Percentiles rank a stretch among this genome's conserved stretches.
Evolutionary conservation across 2,329 filamentous ascomycete genomes (phyloP).

Genomic region (Trichothecium roseum): DNA sequence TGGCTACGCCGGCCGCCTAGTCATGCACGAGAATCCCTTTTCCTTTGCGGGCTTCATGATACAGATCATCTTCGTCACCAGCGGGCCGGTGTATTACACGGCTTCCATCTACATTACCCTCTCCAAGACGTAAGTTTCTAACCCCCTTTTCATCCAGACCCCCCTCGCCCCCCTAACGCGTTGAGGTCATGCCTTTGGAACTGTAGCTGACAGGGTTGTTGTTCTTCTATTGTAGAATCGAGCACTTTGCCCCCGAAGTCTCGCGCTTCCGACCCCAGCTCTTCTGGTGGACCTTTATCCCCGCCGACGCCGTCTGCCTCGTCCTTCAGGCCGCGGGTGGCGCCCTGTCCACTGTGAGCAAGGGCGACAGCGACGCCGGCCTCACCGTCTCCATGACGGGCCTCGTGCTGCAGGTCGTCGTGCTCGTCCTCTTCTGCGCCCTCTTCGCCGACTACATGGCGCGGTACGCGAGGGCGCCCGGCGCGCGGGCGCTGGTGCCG

Average conservation of each 20-base stretch:
- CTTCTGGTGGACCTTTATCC: conserved; percentile 37
- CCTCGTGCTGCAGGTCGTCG: conserved; percentile 46
- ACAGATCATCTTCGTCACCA: conserved; percentile 42
- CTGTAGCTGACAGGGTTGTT: no score
- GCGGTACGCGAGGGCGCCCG: conserved; percentile 20
- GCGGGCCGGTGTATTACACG: conserved; percentile 30
- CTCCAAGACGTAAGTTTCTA: conserved; percentile 20
- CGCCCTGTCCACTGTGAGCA: conserved; percentile 33
- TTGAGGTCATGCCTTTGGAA: no score
- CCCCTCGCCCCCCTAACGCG: no score
- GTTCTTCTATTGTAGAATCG: conserved; percentile 23
- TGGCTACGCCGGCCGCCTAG: conserved; percentile 50
- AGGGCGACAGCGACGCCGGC: conserved; percentile 31
- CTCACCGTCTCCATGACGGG: conserved; percentile 33
- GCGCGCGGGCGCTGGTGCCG: conserved; percentile 7
- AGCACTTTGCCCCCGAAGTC: conserved; percentile 24
- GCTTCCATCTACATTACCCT: conserved; percentile 57
- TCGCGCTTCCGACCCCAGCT: conserved; percentile 29
- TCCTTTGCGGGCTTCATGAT: conserved; percentile 48
- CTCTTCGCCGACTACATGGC: conserved; percentile 37
- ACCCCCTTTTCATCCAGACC: conserved; percentile 4
- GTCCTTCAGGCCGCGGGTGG: conserved; percentile 45
- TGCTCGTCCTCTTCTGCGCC: conserved; percentile 40
- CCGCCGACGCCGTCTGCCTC: conserved; percentile 43
- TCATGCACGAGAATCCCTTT: conserved; percentile 47